Percentiles rank a stretch among this genome's conserved stretches.
Evolutionary conservation across 2,329 filamentous ascomycete genomes (phyloP).

Genomic region (Corinectria fuckeliana): DNA sequence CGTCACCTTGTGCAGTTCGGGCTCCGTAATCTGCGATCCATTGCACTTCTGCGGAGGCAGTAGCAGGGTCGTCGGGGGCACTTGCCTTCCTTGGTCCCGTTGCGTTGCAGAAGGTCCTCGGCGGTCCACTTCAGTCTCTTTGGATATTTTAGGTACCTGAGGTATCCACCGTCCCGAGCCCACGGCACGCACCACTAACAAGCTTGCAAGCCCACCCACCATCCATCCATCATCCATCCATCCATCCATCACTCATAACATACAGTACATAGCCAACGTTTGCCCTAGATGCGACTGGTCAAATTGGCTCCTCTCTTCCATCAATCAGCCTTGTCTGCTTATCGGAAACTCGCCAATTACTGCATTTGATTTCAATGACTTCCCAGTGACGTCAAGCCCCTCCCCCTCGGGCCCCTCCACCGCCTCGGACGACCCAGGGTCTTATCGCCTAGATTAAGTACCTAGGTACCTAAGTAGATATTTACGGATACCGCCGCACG

Average conservation of each 20-base stretch:
- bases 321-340: background rate
- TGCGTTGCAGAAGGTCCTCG: background rate
- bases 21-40: background rate
- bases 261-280: no score
- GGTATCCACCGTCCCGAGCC: conserved; percentile 12
- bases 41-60: background rate
- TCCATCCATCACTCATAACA: background rate
- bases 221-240: background rate
- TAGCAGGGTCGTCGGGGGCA: background rate
- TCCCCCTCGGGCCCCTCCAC: conserved; percentile 1
- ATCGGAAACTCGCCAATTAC: conserved; percentile 2
- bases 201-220: background rate
- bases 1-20: background rate
- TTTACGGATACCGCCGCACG: no score
- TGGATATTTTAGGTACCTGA: background rate
- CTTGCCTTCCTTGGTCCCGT: background rate
- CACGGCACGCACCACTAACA: conserved; percentile 10
- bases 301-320: conserved; percentile 5
- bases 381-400: background rate
- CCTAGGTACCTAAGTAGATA: background rate
- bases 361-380: conserved; percentile 5
- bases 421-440: background rate
- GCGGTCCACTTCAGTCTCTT: background rate
- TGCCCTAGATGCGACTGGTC: conserved; percentile 11
- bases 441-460: conserved; percentile 8